Evolutionary conservation across 352 stramenopile genomes (phyloP).

Genomic region (Pythium brachiatum): DNA sequence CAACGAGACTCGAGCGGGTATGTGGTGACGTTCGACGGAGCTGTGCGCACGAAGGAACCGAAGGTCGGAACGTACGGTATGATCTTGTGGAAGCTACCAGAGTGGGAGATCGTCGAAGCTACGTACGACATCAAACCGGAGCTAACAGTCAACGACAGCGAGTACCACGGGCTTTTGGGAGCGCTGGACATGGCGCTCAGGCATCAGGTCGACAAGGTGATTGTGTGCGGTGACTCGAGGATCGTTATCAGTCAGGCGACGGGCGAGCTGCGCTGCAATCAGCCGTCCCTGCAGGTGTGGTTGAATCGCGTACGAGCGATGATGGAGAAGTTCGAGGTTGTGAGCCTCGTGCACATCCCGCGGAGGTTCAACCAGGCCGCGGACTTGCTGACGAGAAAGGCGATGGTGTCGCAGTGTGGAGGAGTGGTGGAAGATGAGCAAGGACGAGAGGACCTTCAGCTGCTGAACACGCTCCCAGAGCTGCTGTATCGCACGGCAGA

Average conservation of each 20-base stretch:
- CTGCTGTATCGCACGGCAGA: constrained; percentile 1
- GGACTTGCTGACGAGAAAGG: not conserved
- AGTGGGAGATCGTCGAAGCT: not conserved
- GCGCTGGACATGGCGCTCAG: not conserved
- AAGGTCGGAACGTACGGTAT: not conserved
- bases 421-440: not conserved
- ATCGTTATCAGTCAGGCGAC: constrained; percentile 11
- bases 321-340: not conserved
- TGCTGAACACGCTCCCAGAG: constrained; percentile 4
- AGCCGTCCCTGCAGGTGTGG: not conserved
- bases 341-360: constrained; percentile 4
- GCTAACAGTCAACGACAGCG: constrained; percentile 8
- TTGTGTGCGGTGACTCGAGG: constrained; percentile 25
- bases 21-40: constrained; percentile 15
- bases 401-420: not conserved
- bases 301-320: not conserved
- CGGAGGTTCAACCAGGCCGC: constrained; percentile 7
- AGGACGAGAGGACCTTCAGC: constrained; percentile 4
- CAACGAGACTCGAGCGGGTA: not conserved
- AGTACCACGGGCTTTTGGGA: constrained; percentile 11
- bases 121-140: not conserved
- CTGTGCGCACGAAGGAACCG: not conserved
- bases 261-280: constrained; percentile 3
- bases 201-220: constrained; percentile 1
- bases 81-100: constrained; percentile 4